Base-by-base conservation (phyloP, 164 flowering plant genomes). In the Vitis rotundifolia region DNA sequence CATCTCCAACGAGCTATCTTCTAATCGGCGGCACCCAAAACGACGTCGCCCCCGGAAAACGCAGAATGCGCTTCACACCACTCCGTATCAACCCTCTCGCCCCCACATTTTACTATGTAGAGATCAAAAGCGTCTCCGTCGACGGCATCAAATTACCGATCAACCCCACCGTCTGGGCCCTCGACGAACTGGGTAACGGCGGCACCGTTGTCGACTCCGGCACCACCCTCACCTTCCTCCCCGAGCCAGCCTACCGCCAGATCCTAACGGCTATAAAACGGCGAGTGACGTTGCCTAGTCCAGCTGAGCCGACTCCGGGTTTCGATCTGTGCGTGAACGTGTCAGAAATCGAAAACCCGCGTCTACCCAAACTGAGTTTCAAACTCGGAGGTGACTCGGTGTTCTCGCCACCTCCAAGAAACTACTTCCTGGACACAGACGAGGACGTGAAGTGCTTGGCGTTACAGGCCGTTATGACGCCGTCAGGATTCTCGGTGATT, bases 201-300 rank as follows among this genome's bases (percentile, higher is more conserved):
- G 97, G 94, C 66, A 89, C 94, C 28, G 71, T 89, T 2, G 31
- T 92, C 14, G 98, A 92, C 68, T 89, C 98, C 3, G 96, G 98
- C 10, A 91, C 98, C 1, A 92, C 96, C 0, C 69, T 91, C 58
- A 75, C 86, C 1, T 89, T 88, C 76, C 55, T 92, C 5, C 66
- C 84, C 12, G 79, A 84, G 67, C 81, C 84, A n/a, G 94, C 88
- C 11, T 90, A 89, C 72, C 56, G 68, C 6, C 29, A 49, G 67
- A 71, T 92, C 0, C 19, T 89, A 37, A 58, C 53, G 44, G 90
- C 84, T 28, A 73, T 91, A n/a, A 76, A 74, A 55, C 67, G 78
- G 72, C 74, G 75, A 15, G 74, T 85, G 28, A 80, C 68, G 77
- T 64, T 83, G 1, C 88, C 84, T 28, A 70, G 59, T 64, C 71